phyloP scores from a whole-genome alignment of 768 basidiomycete species.

The Lactifluus echinatus region DNA sequence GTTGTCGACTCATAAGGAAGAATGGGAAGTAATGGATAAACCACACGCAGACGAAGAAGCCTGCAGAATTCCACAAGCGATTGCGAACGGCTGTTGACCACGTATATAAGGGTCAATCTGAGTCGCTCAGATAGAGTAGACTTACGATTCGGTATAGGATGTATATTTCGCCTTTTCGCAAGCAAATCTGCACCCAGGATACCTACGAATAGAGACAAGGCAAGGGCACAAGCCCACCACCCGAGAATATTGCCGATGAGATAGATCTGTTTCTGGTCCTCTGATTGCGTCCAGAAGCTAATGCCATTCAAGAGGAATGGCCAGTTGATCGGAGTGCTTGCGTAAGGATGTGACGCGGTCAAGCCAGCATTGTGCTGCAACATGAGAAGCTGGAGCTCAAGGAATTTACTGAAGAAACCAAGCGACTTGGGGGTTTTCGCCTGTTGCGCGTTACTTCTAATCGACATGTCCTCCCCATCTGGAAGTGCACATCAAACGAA shows the following conservation, averaged over 20 bases:
- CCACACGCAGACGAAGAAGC: slow-evolving; percentile 95
- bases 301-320: slow-evolving; percentile 94
- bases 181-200: slow-evolving; percentile 85
- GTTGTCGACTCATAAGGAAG: slow-evolving; percentile 94
- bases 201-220: slow-evolving; percentile 81
- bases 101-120: slow-evolving; percentile 3
- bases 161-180: slow-evolving; percentile 74
- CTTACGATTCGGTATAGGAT: slow-evolving; percentile 85
- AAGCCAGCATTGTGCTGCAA: slow-evolving; percentile 98
- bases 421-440: slow-evolving; percentile 67
- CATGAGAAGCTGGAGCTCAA: slow-evolving; percentile 90
- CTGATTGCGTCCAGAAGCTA: slow-evolving; percentile 94
- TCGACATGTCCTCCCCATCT: slow-evolving; percentile 49
- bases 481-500: slow-evolving; percentile 7
- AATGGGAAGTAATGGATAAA: slow-evolving; percentile 93
- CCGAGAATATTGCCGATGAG: slow-evolving; percentile 89
- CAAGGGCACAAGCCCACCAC: slow-evolving; percentile 90
- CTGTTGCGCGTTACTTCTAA: slow-evolving; percentile 43
- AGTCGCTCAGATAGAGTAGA: slow-evolving; percentile 14
- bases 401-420: slow-evolving; percentile 93
- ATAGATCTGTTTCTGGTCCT: slow-evolving; percentile 87
- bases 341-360: slow-evolving; percentile 96
- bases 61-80: slow-evolving; percentile 89
- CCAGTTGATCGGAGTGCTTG: slow-evolving; percentile 95
- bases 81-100: slow-evolving; percentile 69